These are phyloP conservation scores for Phytophthora europaea DNA, from an alignment of 352 stramenopile genomes.

Conservation along the genomic window DNA sequence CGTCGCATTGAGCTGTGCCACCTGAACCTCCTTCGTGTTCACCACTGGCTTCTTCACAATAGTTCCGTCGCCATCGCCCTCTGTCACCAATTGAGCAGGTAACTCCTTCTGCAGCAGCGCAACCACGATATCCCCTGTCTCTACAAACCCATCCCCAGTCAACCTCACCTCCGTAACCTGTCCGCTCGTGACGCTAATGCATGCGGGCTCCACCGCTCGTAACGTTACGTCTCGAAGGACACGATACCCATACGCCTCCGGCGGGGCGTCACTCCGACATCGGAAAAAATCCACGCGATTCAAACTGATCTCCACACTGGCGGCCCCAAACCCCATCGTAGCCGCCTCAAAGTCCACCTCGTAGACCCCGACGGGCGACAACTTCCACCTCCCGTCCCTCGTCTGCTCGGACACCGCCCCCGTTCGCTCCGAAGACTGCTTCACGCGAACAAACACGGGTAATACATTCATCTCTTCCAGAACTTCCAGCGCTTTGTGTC, in stretches of 20 bases:
- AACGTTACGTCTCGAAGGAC: constrained; percentile 63
- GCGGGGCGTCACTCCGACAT: constrained; percentile 43
- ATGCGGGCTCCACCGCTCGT: constrained; percentile 57
- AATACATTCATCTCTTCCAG: constrained; percentile 57
- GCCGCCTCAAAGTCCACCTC: constrained; percentile 72
- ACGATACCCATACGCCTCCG: constrained; percentile 55
- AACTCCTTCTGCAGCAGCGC: constrained; percentile 56
- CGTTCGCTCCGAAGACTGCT: constrained; percentile 62
- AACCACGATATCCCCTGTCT: constrained; percentile 73
- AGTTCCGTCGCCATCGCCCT: constrained; percentile 1
- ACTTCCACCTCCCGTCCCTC: constrained; percentile 56
- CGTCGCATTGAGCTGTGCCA: constrained; percentile 66
- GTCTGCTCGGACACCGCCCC: constrained; percentile 62
- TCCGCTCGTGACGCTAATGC: constrained; percentile 69
- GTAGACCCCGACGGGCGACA: constrained; percentile 64
- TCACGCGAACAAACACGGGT: constrained; percentile 66
- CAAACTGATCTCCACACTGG: constrained; percentile 62
- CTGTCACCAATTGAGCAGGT: neutral
- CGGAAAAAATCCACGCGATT: constrained; percentile 65
- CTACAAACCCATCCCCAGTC: constrained; percentile 65
- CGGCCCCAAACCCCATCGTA: constrained; percentile 62
- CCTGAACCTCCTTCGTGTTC: constrained; percentile 24
- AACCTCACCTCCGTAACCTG: constrained; percentile 63
- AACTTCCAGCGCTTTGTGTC: constrained; percentile 11
- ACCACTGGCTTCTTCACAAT: neutral